Evolutionary conservation across 1,284 basidiomycete species (phyloP), one percentile per base, ranked within the genome.

Genomic region (Stereum hirsutum): DNA sequence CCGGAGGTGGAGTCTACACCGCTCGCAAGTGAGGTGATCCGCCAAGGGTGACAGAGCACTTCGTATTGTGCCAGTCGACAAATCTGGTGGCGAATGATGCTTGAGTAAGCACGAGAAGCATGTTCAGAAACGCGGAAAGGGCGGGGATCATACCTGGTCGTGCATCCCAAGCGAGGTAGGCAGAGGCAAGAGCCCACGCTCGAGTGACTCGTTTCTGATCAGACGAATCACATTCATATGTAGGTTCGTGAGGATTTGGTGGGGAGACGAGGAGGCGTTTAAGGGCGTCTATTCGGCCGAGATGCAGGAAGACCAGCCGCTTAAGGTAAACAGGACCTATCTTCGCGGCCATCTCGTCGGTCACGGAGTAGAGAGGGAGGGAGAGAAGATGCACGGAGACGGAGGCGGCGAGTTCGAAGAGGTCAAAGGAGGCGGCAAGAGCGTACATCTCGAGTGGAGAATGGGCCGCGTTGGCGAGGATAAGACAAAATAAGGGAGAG

Each of bases 1-100:
- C 41, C 69, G 62, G 17, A 89, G 68, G 2, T 72, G 63, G 42
- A 63, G 55, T 50, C 73, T 74, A 57, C 85, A 89, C 23, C 75
- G 65, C 20, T 78, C 50, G 44, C 64, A 66, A 3, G 52, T 44
- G 3, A 65, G 51, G 41, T 62, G 57, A 32, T 63, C 59, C 6
- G 54, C 57, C 12, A 66, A 47, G 30, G 63, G 60, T 4, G 55
- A 51, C 38, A 66, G 49, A n/a, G 61, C 62, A n/a, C 51, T 46
- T 43, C 62, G 60, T 38, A 65, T 64, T 2, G 59, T 50, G 26
- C 53, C 52, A 26, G 57, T 58, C n/a, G 62, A 61, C 34, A 64
- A 42, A 50, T 65, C 62, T 63, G 45, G 39, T n/a, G n/a, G n/a
- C n/a, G n/a, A n/a, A 4, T 5, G 19, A 15, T 39, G 19, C 25